These are phyloP conservation scores for Venturia carpophila DNA, from an alignment of 2,329 filamentous ascomycete species.

Conservation along the genomic window DNA sequence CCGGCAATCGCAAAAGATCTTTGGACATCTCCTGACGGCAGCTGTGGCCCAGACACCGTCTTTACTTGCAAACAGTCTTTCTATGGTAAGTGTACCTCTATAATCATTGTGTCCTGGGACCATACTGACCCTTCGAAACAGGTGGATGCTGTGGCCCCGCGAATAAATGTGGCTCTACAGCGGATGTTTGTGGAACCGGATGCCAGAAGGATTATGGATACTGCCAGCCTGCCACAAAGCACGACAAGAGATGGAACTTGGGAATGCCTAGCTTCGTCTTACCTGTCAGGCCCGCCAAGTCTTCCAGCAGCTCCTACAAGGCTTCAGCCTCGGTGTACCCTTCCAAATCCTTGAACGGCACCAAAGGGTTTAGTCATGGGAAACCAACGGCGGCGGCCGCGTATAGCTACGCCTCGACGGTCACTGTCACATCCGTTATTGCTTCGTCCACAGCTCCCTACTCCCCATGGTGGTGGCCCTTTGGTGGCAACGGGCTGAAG, in stretches of 20 bases:
- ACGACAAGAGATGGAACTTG: conserved; percentile 7
- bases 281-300: not conserved
- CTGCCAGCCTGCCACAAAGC: not conserved
- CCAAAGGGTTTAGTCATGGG: not conserved
- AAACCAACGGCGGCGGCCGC: not conserved
- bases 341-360: not conserved
- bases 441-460: not conserved
- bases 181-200: conserved; percentile 7
- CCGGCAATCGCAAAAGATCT: conserved; percentile 5
- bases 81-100: conserved; percentile 5
- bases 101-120: not conserved
- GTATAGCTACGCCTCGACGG: not conserved
- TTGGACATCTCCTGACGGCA: not conserved
- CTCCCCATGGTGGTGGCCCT: conserved; percentile 9
- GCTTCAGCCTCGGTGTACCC: not conserved
- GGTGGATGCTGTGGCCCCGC: conserved; percentile 16
- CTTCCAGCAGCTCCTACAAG: conserved; percentile 5
- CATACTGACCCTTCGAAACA: not conserved
- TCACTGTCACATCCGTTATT: conserved; percentile 1
- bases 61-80: conserved; percentile 7
- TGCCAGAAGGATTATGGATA: conserved; percentile 16
- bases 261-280: not conserved
- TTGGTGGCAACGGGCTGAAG: not conserved
- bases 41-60: not conserved
- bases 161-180: conserved; percentile 14